Conservation (phyloP, 345 rosid genomes). For the Psidium friedrichsthalianum region DNA sequence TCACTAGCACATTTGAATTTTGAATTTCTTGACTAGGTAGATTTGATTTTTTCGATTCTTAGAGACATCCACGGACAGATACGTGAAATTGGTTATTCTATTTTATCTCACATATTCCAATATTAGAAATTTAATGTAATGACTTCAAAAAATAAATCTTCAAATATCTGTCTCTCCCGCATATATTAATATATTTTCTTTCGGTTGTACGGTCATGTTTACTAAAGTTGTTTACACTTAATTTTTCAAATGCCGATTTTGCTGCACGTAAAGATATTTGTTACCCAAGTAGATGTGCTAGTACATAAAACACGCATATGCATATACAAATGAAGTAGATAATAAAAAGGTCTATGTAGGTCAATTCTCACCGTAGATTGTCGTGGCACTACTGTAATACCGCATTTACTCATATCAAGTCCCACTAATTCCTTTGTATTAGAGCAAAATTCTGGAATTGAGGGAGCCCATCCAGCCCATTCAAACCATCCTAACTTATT, state of each 20-base stretch:
- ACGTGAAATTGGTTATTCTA: no score
- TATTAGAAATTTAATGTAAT: no score
- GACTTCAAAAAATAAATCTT: no score
- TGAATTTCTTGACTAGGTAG: not conserved
- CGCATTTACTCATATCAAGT: not conserved
- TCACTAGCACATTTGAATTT: not conserved
- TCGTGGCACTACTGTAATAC: accelerated
- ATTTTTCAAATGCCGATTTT: not conserved
- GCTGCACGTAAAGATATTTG: no score
- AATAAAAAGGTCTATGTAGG: not conserved
- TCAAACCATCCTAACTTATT: not conserved
- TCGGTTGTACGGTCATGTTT: no score
- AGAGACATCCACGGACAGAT: not conserved
- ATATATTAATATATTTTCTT: no score
- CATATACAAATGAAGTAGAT: not conserved
- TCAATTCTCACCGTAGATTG: not conserved
- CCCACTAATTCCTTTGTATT: not conserved
- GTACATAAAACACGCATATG: not conserved
- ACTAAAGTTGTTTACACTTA: not conserved
- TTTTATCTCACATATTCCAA: not conserved
- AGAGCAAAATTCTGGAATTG: not conserved
- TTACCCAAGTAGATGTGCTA: not conserved
- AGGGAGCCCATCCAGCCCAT: not conserved
- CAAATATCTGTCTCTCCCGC: no score
- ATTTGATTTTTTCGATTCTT: not conserved